Evolutionary conservation across 345 rosid genomes (phyloP).

Genomic region (Lumnitzera littorea): DNA sequence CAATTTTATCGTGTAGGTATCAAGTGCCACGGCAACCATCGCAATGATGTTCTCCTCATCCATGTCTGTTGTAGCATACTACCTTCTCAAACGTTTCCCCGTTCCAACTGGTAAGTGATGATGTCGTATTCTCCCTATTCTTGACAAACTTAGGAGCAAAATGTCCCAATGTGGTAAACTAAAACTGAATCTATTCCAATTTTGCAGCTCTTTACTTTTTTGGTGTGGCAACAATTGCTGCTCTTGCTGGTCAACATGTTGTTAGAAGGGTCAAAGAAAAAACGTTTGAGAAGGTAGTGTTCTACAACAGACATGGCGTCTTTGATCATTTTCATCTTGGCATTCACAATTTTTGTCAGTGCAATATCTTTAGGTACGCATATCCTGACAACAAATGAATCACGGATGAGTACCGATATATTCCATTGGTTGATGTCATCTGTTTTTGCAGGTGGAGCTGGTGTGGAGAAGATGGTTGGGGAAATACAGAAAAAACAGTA

Average conservation of each 20-base stretch:
- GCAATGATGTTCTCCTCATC: constrained; percentile 44
- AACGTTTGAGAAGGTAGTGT: too few relatives aligned
- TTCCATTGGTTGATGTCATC: background rate
- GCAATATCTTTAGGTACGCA: constrained; percentile 24
- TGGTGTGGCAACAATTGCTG: constrained; percentile 26
- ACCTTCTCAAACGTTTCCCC: constrained; percentile 40
- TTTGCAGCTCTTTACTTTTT: constrained; percentile 24
- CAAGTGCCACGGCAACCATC: constrained; percentile 46
- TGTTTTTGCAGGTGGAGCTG: constrained; percentile 24
- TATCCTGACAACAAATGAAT: background rate
- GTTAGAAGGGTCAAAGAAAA: constrained; percentile 13
- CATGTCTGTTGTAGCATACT: constrained; percentile 38
- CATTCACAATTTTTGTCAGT: constrained; percentile 25
- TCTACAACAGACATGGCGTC: constrained; percentile 16
- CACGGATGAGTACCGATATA: background rate
- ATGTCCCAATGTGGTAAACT: too few relatives aligned
- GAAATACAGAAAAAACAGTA: constrained; percentile 19
- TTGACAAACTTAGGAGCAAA: background rate
- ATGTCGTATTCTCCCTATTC: background rate
- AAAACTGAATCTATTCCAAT: background rate
- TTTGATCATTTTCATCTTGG: constrained; percentile 24
- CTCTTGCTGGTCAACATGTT: constrained; percentile 24
- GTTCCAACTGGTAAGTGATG: constrained; percentile 36
- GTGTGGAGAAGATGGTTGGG: constrained; percentile 24
- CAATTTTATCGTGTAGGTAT: constrained; percentile 20